Evolutionary conservation across 2,329 filamentous ascomycete genomes (phyloP).

Genomic region (Colletotrichum spaethianum): DNA sequence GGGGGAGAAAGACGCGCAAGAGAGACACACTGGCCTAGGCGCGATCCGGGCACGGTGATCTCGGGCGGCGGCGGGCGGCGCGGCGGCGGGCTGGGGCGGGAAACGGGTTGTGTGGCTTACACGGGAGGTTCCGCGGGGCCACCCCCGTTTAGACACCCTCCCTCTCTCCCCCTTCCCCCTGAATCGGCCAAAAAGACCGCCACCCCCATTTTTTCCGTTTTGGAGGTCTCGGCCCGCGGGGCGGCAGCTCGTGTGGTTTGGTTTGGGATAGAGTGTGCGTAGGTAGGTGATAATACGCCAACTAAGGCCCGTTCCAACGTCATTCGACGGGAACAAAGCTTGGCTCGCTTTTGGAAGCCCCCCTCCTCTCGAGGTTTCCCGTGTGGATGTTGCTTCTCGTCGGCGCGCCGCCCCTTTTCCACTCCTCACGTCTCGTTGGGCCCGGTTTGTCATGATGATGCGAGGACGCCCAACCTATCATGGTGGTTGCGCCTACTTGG

Average conservation of each 20-base stretch:
- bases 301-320: background rate
- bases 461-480: background rate
- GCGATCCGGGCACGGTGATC: constrained; percentile 16
- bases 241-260: no score
- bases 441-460: background rate
- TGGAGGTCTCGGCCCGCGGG: background rate
- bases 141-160: background rate
- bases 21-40: constrained; percentile 15
- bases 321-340: background rate
- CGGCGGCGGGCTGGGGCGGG: background rate
- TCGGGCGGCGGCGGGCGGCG: constrained; percentile 7
- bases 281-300: background rate
- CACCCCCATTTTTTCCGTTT: background rate
- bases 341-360: background rate
- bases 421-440: background rate
- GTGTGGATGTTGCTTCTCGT: background rate
- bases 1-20: background rate
- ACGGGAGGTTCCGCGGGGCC: constrained; percentile 10
- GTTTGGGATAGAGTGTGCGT: background rate
- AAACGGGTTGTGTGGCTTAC: background rate
- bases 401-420: background rate
- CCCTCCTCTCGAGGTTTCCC: background rate
- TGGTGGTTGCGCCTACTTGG: background rate
- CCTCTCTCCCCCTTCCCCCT: background rate
- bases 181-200: background rate